phyloP scores from a whole-genome alignment of 73 alveolate genomes.

The Paramecium octaurelia region DNA sequence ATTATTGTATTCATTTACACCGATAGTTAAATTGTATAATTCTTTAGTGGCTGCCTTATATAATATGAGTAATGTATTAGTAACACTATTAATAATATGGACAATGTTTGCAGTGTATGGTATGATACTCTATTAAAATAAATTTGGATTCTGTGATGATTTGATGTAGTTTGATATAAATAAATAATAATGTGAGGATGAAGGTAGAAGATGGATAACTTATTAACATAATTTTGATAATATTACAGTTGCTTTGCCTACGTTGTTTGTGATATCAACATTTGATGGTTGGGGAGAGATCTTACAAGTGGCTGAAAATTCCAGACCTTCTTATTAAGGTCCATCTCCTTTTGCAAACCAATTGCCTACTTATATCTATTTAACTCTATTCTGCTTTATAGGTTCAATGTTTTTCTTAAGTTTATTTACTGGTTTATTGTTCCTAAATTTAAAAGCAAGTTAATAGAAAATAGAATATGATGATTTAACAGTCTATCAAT shows the following conservation, averaged over 20 bases:
- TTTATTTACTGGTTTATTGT: slow-evolving; percentile 8
- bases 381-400: background rate
- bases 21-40: background rate
- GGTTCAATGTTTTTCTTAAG: slow-evolving; percentile 41
- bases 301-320: background rate
- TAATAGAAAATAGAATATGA: background rate
- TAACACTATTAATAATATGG: slow-evolving; percentile 19
- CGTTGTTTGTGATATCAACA: background rate
- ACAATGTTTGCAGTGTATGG: slow-evolving; percentile 43
- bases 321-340: background rate
- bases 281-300: slow-evolving; percentile 45
- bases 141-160: slow-evolving; percentile 39
- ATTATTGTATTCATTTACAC: background rate
- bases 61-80: background rate
- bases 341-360: background rate
- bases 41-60: background rate
- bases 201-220: background rate
- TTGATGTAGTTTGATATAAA: background rate
- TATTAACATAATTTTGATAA: slow-evolving; percentile 40
- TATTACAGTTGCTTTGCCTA: slow-evolving; percentile 20
- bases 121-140: background rate
- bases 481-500: background rate
- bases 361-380: background rate
- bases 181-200: background rate
- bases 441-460: background rate